Base-by-base conservation (phyloP, 352 stramenopile genomes). In the Globisporangium canariense region DNA sequence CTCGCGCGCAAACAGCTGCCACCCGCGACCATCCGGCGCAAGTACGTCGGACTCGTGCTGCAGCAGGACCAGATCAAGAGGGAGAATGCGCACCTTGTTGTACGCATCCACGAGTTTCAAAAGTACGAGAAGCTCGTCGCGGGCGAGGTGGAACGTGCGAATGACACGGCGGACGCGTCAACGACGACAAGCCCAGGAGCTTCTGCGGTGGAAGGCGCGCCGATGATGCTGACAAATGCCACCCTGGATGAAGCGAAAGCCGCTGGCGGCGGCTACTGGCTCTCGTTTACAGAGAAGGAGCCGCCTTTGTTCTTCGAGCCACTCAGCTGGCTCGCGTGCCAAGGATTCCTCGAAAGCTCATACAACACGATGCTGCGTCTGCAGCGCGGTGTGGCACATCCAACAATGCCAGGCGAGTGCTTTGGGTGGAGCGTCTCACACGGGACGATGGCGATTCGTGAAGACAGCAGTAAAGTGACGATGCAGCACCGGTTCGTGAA, bases 401-500 rank as follows among this genome's bases (percentile, higher is more conserved):
- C 58, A 32, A 55, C 43, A 13, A 30, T 55, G n/a, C 58, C 58
- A 1, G 32, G 25, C 41, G 58, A 63, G 11, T 32, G 22, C 43
- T 47, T 63, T 30, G 58, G 58, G 20, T 63, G 58, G 58, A 63
- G 36, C 30, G 58, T 63, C 32, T 53, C 46, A 10, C 47, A 63
- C 58, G 38, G 34, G 1, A 55, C 58, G n/a, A 14, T 53, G n/a
- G 25, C 9, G 0, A 20, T 40, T 13, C 13, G 13, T 1, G 25
- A 34, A 6, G 43, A 41, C 14, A 43, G 49, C 5, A 43, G 49
- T 3, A 66, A 70, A 10, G 8, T 69, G 16, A 66, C 41, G 28
- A 72, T 77, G 67, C 73, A 80, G 41, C 73, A 80, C 34, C 70
- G 73, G 7, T 80, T 74, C 43, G 68, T 64, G 4, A 80, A 80